phyloP scores from a whole-genome alignment of 768 basidiomycete genomes.

The Lactifluus piperatus region DNA sequence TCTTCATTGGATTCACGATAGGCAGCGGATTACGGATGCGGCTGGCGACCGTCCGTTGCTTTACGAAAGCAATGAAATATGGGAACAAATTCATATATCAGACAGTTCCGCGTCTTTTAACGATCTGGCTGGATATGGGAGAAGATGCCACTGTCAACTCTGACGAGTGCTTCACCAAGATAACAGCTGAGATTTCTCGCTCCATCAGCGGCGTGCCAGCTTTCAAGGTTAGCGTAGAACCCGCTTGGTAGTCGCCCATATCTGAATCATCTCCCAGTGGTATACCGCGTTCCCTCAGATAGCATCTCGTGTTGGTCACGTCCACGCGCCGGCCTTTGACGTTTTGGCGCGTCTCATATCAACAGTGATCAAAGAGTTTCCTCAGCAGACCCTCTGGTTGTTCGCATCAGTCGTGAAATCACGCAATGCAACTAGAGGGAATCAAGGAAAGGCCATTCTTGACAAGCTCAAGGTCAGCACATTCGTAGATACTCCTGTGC shows the following conservation, averaged over 20 bases:
- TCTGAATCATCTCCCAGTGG: conserved; percentile 52
- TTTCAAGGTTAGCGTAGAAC: conserved; percentile 57
- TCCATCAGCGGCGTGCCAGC: conserved; percentile 55
- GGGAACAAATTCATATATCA: conserved; percentile 97
- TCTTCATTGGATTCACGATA: not conserved
- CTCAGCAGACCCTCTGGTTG: conserved; percentile 88
- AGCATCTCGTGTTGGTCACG: conserved; percentile 84
- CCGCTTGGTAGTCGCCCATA: not conserved
- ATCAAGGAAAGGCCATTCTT: conserved; percentile 51
- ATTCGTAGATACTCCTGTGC: not conserved
- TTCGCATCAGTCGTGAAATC: conserved; percentile 87
- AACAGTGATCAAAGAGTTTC: conserved; percentile 70
- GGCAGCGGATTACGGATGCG: conserved; percentile 57
- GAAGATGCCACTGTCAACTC: conserved; percentile 35
- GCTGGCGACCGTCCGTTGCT: conserved; percentile 54
- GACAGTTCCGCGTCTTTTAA: conserved; percentile 86
- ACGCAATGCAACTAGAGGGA: conserved; percentile 49
- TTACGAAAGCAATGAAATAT: conserved; percentile 56
- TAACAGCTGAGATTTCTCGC: conserved; percentile 47
- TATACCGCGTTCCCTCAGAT: conserved; percentile 95
- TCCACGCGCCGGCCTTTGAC: conserved; percentile 48
- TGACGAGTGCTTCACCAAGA: conserved; percentile 39
- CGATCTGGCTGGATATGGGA: conserved; percentile 91
- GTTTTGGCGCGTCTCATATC: conserved; percentile 59
- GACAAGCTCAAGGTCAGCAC: conserved; percentile 45